Evolutionary conservation across 1,284 basidiomycete species (phyloP).

Genomic region (Melampsora abietis-canadensis): DNA sequence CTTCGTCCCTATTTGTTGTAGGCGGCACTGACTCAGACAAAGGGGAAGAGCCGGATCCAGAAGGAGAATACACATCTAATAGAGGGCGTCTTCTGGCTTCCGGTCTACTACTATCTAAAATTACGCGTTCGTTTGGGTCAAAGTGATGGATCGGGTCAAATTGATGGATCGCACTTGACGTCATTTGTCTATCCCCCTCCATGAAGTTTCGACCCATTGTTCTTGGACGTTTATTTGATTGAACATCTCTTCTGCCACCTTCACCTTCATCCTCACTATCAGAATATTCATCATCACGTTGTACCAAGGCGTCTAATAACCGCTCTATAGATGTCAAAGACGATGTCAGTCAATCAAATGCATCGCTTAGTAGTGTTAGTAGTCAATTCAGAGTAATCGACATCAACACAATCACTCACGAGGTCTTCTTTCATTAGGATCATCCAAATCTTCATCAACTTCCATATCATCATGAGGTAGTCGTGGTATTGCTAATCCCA

Average conservation of each 20-base stretch:
- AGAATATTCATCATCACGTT: constrained; percentile 67
- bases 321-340: constrained; percentile 55
- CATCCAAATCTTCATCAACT: constrained; percentile 71
- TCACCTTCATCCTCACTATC: constrained; percentile 67
- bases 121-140: too few species aligned
- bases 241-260: constrained; percentile 64
- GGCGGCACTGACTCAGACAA: too few species aligned
- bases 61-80: too few species aligned
- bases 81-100: too few species aligned
- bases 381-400: background rate
- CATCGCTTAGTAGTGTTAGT: background rate
- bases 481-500: constrained; percentile 43
- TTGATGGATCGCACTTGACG: too few species aligned
- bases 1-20: too few species aligned
- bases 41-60: too few species aligned
- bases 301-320: constrained; percentile 56
- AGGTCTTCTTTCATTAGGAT: constrained; percentile 61
- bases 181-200: background rate
- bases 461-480: constrained; percentile 54
- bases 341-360: background rate
- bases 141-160: too few species aligned
- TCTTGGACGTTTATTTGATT: constrained; percentile 45
- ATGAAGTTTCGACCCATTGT: background rate
- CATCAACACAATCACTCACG: constrained; percentile 53
- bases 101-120: too few species aligned